Evolutionary conservation across 164 flowering plant genomes (phyloP).

Genomic region (Malania oleifera): DNA sequence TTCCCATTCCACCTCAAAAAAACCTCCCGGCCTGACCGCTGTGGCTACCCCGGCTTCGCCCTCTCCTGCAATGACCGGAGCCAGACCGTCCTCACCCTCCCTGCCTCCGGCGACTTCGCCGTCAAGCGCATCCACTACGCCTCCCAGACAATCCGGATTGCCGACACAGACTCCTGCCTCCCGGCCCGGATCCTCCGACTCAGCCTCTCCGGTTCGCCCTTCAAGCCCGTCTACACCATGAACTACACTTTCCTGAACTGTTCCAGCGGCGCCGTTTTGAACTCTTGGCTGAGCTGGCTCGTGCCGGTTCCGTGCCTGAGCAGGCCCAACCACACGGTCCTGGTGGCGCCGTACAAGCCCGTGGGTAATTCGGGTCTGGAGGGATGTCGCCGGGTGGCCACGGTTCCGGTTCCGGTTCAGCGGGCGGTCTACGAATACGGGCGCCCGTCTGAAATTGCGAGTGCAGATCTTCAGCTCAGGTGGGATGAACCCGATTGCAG

Average conservation of each 20-base stretch:
- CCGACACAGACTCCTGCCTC: slow-evolving; percentile 29
- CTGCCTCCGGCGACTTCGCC: slow-evolving; percentile 16
- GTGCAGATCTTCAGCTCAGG: slow-evolving; percentile 15
- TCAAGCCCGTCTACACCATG: background rate
- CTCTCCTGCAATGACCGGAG: slow-evolving; percentile 25
- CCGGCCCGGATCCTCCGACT: slow-evolving; percentile 21
- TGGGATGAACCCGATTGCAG: slow-evolving; percentile 37
- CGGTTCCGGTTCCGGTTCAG: slow-evolving; percentile 10
- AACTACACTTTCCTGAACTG: slow-evolving; percentile 26
- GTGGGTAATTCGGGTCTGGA: background rate
- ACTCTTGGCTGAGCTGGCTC: too few relatives aligned
- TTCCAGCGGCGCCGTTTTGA: background rate
- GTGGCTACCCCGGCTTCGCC: slow-evolving; percentile 41
- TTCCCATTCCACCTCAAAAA: slow-evolving; percentile 29
- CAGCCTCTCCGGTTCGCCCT: slow-evolving; percentile 12
- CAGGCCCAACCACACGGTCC: slow-evolving; percentile 3
- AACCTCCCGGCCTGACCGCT: slow-evolving; percentile 7
- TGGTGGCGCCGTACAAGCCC: background rate
- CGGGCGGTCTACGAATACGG: background rate
- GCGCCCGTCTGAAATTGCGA: background rate
- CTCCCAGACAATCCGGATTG: slow-evolving; percentile 11
- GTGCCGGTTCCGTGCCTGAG: slow-evolving; percentile 9
- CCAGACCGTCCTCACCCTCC: slow-evolving; percentile 23
- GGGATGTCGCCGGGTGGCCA: background rate
- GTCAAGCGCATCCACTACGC: slow-evolving; percentile 25